Percentiles rank a stretch among this genome's conserved stretches.
Conservation (phyloP, 2,329 filamentous ascomycete species). For the Fusarium tupiense region DNA sequence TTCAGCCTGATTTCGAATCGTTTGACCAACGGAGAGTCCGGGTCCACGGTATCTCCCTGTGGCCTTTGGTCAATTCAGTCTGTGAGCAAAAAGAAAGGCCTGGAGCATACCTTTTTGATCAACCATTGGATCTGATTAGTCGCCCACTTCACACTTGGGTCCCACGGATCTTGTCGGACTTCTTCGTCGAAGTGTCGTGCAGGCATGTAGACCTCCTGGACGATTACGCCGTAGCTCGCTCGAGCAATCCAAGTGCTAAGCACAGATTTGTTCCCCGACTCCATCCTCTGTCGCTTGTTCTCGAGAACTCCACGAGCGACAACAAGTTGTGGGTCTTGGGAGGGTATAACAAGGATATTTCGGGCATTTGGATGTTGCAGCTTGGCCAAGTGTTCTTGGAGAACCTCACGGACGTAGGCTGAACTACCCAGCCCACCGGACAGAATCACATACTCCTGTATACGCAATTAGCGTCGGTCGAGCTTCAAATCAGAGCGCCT, state of each 20-base stretch:
- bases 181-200: constrained; percentile 33
- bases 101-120: constrained; percentile 26
- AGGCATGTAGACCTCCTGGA: constrained; percentile 32
- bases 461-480: background rate
- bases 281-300: constrained; percentile 26
- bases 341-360: constrained; percentile 22
- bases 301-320: constrained; percentile 29
- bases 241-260: constrained; percentile 33
- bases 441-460: constrained; percentile 54
- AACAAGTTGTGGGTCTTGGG: constrained; percentile 27
- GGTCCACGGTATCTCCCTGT: constrained; percentile 53
- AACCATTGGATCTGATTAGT: constrained; percentile 40
- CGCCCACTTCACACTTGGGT: constrained; percentile 30
- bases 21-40: constrained; percentile 47
- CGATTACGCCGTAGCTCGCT: constrained; percentile 37
- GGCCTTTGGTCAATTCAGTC: background rate
- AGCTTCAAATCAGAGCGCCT: background rate
- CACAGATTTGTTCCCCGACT: constrained; percentile 20
- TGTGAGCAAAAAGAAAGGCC: background rate
- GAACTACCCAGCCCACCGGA: constrained; percentile 59
- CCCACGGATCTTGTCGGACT: constrained; percentile 23
- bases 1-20: constrained; percentile 48
- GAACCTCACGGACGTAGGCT: constrained; percentile 55
- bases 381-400: constrained; percentile 50
- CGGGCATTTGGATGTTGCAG: constrained; percentile 46